These are phyloP conservation scores for Plasmopara muralis DNA, from an alignment of 352 stramenopile genomes.

Conservation along the genomic window DNA sequence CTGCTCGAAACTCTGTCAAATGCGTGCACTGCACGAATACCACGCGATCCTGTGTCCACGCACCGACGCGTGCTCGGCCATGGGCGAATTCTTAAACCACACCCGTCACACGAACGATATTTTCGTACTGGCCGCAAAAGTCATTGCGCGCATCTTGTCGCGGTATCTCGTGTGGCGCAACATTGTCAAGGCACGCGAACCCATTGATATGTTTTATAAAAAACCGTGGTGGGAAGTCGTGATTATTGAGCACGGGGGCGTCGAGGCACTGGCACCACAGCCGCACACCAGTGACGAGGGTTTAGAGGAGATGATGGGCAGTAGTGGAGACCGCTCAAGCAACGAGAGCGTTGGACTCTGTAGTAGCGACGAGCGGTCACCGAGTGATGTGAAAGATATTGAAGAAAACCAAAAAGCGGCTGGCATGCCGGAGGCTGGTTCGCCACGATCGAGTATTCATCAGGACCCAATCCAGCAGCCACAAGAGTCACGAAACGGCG, in stretches of 20 bases:
- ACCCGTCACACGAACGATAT: constrained; percentile 89
- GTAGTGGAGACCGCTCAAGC: constrained; percentile 22
- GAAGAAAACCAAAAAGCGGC: constrained; percentile 11
- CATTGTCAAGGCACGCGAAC: constrained; percentile 48
- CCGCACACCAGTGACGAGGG: constrained; percentile 12
- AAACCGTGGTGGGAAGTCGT: constrained; percentile 87
- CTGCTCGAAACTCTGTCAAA: constrained; percentile 75
- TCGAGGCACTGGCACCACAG: constrained; percentile 4
- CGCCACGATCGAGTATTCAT: background rate
- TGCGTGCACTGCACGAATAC: constrained; percentile 58
- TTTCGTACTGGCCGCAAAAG: constrained; percentile 83
- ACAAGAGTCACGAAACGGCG: constrained; percentile 12
- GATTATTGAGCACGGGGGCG: constrained; percentile 51
- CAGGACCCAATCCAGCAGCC: constrained; percentile 1
- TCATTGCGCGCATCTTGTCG: constrained; percentile 67
- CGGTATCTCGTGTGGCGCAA: constrained; percentile 49
- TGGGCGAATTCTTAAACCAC: constrained; percentile 60
- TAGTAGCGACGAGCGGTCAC: constrained; percentile 16
- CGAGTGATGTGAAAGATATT: constrained; percentile 21
- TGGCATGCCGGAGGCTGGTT: background rate
- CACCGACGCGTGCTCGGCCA: constrained; percentile 47
- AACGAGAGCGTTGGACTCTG: constrained; percentile 18
- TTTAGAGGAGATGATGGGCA: constrained; percentile 6
- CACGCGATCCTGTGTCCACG: constrained; percentile 76
- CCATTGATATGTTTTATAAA: constrained; percentile 88